Conservation (phyloP, 805 yeast species). For the Kazachstania psychrophila region DNA sequence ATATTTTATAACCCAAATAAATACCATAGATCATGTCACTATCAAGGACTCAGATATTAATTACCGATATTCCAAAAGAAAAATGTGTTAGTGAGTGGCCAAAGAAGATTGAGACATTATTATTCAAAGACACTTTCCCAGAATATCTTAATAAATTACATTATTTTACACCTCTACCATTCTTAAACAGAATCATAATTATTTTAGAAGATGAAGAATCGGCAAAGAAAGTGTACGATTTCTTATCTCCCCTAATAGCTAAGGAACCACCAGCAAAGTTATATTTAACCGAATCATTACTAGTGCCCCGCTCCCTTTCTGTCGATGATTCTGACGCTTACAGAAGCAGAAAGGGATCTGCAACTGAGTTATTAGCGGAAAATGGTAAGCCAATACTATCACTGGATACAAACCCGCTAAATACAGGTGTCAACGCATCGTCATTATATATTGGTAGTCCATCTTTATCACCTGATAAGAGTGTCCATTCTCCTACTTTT, state of each 20-base stretch:
- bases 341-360: neutral
- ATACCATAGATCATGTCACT: slow-evolving; percentile 3
- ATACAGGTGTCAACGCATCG: slow-evolving; percentile 14
- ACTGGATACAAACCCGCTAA: slow-evolving; percentile 20
- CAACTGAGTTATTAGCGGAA: neutral
- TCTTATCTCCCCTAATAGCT: slow-evolving; percentile 11
- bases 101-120: slow-evolving; percentile 12
- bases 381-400: slow-evolving; percentile 19
- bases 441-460: slow-evolving; percentile 20
- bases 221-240: slow-evolving; percentile 18
- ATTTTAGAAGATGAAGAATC: slow-evolving; percentile 25
- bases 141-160: slow-evolving; percentile 14
- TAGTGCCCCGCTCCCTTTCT: slow-evolving; percentile 18
- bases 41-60: slow-evolving; percentile 24
- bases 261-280: slow-evolving; percentile 12
- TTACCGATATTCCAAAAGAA: slow-evolving; percentile 25
- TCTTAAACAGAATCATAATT: slow-evolving; percentile 36
- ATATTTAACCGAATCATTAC: slow-evolving; percentile 30
- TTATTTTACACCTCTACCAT: slow-evolving; percentile 35
- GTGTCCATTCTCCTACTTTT: slow-evolving; percentile 25
- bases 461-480: slow-evolving; percentile 26
- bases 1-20: neutral
- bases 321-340: slow-evolving; percentile 3
- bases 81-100: slow-evolving; percentile 24
- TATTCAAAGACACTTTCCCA: slow-evolving; percentile 21